Base-by-base conservation (phyloP, 2,329 filamentous ascomycete species). In the Tolypocladium album region DNA sequence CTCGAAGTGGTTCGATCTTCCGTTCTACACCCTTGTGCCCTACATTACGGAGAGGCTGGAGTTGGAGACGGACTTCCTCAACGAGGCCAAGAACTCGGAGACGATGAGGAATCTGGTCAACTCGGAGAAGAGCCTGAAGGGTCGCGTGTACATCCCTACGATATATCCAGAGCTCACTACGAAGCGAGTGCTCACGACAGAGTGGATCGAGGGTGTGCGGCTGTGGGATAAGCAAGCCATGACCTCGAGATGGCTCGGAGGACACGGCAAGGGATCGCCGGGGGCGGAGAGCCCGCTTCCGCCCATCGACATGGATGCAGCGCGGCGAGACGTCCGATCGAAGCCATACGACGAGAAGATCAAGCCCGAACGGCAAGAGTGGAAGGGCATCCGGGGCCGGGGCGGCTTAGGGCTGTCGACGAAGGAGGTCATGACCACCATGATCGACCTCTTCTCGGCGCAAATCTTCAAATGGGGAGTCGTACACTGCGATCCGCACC, bases 381-480 rank as follows among this genome's bases (percentile, higher is more conserved):
- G 92, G 92, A 85, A 83, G 66, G 92, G 93, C 5, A 76, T 74
- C 8, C 82, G 84, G 57, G 83, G 85, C 34, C 86, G 84, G 62
- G 93, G 92, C 57, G 94, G 94, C 0, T 83, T 97, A 0, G 94
- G 94, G 0, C 78, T 99, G 3, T 86, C 85, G 9, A 79, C 91
- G 38, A 89, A 89, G 69, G 88, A 93, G 61, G 91, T 97, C 61
- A 97, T 97, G 94, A 89, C 88, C 7, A 97, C 91, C 39, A 97
- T 97, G 86, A 85, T 97, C 57, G 93, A 97, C 71, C 82, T 97
- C 40, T 99, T 97, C 78, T 90, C 88, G n/a, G 92, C 91, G 2
- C 93, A 97, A 71, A 97, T 97, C 82, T 99, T 97, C 79, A 88
- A 96, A 64, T 97, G 91, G 90, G 94, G 94, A 15, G 83, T 90